A percentile compares a stretch with the other conserved stretches of the same genome.
These are phyloP conservation scores for Penicillium desertorum DNA, from an alignment of 495 filamentous ascomycete genomes.

Conservation along the genomic window DNA sequence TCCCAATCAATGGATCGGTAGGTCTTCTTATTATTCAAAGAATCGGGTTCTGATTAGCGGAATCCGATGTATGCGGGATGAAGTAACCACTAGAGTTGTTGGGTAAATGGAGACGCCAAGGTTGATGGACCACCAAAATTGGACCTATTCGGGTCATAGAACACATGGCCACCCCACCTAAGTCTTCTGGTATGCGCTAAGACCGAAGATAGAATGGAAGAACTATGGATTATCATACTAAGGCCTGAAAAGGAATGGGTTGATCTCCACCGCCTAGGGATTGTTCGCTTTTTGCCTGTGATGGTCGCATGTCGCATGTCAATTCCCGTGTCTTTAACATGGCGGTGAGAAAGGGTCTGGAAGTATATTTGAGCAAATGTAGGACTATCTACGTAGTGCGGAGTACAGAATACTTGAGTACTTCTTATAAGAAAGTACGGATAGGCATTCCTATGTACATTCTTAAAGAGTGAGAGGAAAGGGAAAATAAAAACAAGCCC, in stretches of 20 bases:
- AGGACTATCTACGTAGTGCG: background rate
- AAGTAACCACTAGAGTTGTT: conserved; percentile 9
- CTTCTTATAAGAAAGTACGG: background rate
- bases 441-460: background rate
- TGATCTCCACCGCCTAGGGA: conserved; percentile 22
- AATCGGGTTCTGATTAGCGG: conserved; percentile 13
- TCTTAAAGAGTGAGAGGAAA: conserved; percentile 7
- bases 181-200: conserved; percentile 26
- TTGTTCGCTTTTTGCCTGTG: conserved; percentile 7
- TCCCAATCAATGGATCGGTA: conserved; percentile 16
- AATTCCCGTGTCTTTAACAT: background rate
- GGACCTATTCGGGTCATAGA: conserved; percentile 23
- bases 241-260: conserved; percentile 13
- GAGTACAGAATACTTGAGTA: background rate
- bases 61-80: conserved; percentile 6
- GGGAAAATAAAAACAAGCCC: conserved; percentile 10
- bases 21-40: conserved; percentile 21
- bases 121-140: conserved; percentile 2
- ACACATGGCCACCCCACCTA: conserved; percentile 29
- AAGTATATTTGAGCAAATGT: background rate
- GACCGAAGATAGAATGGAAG: conserved; percentile 27
- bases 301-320: conserved; percentile 11
- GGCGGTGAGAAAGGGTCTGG: background rate
- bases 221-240: conserved; percentile 11
- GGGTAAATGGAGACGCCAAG: conserved; percentile 1